phyloP scores from a whole-genome alignment of 208 protist species.

The Crithidia fasciculata region DNA sequence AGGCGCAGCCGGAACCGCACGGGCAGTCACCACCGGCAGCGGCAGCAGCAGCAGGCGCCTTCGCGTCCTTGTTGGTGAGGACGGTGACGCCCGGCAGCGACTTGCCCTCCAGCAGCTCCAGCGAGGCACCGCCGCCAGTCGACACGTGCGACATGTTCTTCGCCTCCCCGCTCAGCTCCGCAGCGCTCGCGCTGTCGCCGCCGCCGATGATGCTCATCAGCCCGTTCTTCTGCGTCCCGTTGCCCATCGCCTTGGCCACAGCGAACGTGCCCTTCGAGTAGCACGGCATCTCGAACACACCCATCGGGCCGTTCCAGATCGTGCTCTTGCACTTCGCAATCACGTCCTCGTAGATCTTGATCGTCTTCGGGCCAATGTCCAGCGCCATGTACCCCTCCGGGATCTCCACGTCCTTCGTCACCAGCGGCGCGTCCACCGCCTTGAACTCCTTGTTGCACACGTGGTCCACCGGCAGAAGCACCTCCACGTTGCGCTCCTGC shows the following conservation, averaged over 20 bases:
- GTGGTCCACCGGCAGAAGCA: slow-evolving; percentile 98
- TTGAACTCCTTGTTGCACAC: slow-evolving; percentile 95
- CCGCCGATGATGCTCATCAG: slow-evolving; percentile 94
- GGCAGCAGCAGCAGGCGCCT: neutral
- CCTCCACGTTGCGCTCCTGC: slow-evolving; percentile 94
- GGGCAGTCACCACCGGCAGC: neutral
- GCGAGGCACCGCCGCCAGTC: slow-evolving; percentile 99
- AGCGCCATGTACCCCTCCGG: slow-evolving; percentile 94
- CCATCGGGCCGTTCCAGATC: slow-evolving; percentile 98
- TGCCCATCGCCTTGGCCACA: slow-evolving; percentile 83
- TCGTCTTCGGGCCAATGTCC: slow-evolving; percentile 96
- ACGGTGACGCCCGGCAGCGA: slow-evolving; percentile 91
- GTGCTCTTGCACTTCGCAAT: slow-evolving; percentile 91
- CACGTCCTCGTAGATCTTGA: slow-evolving; percentile 76
- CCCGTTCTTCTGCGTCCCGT: slow-evolving; percentile 65
- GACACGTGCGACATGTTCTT: slow-evolving; percentile 97
- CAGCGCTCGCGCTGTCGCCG: slow-evolving; percentile 97
- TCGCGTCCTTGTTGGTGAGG: slow-evolving; percentile 66
- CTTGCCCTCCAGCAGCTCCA: slow-evolving; percentile 99
- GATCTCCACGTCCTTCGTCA: slow-evolving; percentile 76
- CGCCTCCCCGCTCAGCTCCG: slow-evolving; percentile 87
- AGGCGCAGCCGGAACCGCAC: slow-evolving; percentile 5
- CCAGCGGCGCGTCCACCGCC: slow-evolving; percentile 63
- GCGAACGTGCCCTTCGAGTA: slow-evolving; percentile 95
- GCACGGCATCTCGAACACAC: slow-evolving; percentile 98